These are phyloP conservation scores for Rosa persica DNA, from an alignment of 306 rosid species.

Conservation along the genomic window DNA sequence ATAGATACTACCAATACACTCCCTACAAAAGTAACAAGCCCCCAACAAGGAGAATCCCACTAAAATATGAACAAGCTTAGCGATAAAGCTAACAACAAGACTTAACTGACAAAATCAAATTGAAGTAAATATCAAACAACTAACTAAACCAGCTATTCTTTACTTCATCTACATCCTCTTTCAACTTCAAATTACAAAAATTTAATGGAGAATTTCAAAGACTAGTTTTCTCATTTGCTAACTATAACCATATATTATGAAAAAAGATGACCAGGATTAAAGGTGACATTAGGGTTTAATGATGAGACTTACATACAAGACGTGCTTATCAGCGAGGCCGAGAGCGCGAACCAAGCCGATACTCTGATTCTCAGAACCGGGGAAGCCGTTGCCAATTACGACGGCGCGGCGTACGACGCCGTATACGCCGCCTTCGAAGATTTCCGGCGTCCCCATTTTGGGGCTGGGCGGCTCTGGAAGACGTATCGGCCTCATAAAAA, in stretches of 20 bases:
- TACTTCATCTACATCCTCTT: not conserved
- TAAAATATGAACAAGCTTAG: not conserved
- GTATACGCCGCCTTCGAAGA: slow-evolving; percentile 81
- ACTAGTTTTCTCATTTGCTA: not conserved
- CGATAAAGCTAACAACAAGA: not conserved
- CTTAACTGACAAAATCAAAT: not conserved
- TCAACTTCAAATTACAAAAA: not conserved
- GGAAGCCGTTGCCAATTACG: slow-evolving; percentile 74
- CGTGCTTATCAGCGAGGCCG: slow-evolving; percentile 71
- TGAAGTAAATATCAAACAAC: not conserved
- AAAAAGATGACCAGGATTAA: not conserved
- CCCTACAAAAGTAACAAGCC: not conserved
- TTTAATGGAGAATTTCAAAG: too few relatives aligned
- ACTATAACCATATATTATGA: not conserved
- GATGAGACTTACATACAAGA: slow-evolving; percentile 53
- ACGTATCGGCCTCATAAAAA: slow-evolving; percentile 63
- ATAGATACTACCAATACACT: not conserved
- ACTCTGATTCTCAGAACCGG: slow-evolving; percentile 81
- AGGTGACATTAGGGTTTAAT: not conserved
- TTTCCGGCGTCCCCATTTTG: slow-evolving; percentile 57
- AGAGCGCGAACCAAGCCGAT: slow-evolving; percentile 88
- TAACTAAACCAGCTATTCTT: not conserved
- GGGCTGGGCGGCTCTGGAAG: slow-evolving; percentile 89
- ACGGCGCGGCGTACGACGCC: slow-evolving; percentile 79
- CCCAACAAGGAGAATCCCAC: not conserved